These are phyloP conservation scores for Quercus lobata DNA, from an alignment of 331 rosid genomes.

Conservation along the genomic window DNA sequence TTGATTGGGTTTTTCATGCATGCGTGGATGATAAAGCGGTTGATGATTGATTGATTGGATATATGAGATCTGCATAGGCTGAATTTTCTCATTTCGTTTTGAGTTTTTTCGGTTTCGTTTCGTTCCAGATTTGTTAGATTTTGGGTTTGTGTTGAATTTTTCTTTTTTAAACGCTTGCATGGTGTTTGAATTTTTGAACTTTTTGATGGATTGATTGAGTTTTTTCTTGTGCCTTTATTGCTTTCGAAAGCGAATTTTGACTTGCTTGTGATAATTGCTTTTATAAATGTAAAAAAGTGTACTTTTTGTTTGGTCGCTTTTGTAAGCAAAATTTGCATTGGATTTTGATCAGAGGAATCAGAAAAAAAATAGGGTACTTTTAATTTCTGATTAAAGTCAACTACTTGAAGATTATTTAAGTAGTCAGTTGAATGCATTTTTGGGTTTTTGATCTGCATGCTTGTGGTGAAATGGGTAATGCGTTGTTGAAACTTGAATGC, in stretches of 20 bases:
- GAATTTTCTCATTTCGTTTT: neutral
- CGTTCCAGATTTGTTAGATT: neutral
- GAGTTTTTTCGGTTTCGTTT: neutral
- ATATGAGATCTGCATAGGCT: slow-evolving; percentile 25
- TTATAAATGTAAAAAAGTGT: neutral
- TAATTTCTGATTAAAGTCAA: no score
- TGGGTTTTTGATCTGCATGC: neutral
- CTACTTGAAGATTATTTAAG: neutral
- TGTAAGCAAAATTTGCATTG: no score
- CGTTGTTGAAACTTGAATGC: neutral
- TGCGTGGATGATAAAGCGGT: slow-evolving; percentile 37
- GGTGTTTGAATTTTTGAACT: neutral
- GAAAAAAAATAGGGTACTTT: no score
- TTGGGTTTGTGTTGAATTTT: neutral
- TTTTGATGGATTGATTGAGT: neutral
- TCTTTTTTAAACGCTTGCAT: neutral
- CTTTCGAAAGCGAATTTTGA: neutral
- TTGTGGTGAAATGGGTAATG: neutral
- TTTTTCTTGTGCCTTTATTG: neutral
- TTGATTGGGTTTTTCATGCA: neutral
- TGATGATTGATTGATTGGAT: neutral
- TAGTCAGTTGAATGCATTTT: neutral
- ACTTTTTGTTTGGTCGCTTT: no score
- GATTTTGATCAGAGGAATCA: no score
- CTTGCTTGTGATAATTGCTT: neutral